Evolutionary conservation across 2,329 filamentous ascomycete genomes (phyloP), one percentile per base, ranked within the genome.

Genomic region (Botrytis tulipae): DNA sequence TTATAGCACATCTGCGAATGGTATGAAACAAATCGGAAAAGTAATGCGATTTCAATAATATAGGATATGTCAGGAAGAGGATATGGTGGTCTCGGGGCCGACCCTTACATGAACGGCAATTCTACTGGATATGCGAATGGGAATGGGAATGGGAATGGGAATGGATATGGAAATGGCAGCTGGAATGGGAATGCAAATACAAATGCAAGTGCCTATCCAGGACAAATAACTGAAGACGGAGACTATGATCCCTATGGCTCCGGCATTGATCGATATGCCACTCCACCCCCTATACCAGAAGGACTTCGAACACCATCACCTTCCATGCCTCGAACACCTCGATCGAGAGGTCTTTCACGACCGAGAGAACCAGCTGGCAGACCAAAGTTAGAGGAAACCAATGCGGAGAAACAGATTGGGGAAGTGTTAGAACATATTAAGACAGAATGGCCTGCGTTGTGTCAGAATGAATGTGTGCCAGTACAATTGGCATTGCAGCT

Each of bases 401-500:
- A 75, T 67, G 79, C 80, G 32, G 80, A 80, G 69, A 78, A 75
- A 73, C 76, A 79, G 57, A 80, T 80, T 54, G 79, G 78, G 4
- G 76, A 76, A 51, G 89, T 97, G 3, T 86, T 98, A 67, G 90
- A 93, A 77, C 90, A 93, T 77, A 97, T 99, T 80, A 91, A 95
- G 81, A 85, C 88, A 73, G 94, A 97, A 80, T 99, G 96, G 95
- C 92, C 93, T 61, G 92, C 94, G 78, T 96, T 99, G 92, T 93
- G 93, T 76, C 88, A 92, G 78, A 91, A 92, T 75, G 92, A 96
- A 80, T 98, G 95, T 81, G 90, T 98, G 46, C 96, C 96, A 3
- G 94, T 98, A 51, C 95, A 98, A 82, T 89, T 98, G 70, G 94
- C 95, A n/a, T 87, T 99, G 65, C 95, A 98, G 83, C 87, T 99